Evolutionary conservation across 805 yeast species (phyloP), one percentile per base, ranked within the genome.

Genomic region (Yarrowia osloensis): DNA sequence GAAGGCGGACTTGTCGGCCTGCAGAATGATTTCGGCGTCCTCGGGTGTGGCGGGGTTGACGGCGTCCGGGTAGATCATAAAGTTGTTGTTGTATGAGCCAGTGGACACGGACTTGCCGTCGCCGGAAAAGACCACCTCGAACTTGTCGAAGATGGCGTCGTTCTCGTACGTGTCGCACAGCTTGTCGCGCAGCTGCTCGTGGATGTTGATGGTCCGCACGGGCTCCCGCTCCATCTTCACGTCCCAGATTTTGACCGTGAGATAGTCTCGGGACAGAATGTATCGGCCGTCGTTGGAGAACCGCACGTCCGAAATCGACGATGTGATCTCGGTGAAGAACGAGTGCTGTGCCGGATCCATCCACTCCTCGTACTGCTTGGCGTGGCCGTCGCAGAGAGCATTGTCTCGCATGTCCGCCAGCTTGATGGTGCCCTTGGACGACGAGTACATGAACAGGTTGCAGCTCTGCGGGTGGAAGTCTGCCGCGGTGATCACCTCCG

Each of bases 241-340:
- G 81, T 95, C 99, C 99, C 99, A 95, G 72, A 95, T 89, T 79
- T 95, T 95, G 37, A 94, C 97, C 12, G 97, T 91, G 90, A 95
- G 86, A 78, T 95, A 95, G 81, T 95, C 99, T 76, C 99, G 87
- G 47, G 96, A 86, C n/a, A 94, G 97, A 76, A 95, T 90, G 78
- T 95, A 92, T 73, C 95, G 85, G 50, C 99, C 99, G 77, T 94
- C 91, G 67, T 88, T 85, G 72, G 95, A 86, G 77, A 95, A 95
- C 77, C 92, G 90, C 67, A 93, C 96, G 80, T 95, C 99, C 33
- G 96, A 88, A 68, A 95, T 95, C 50, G 95, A 88, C 40, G 96
- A 88, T 1, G 98, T 95, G 77, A 95, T 95, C 78, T 95, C 99
- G 12, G 99, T 93, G 81, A 95, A 95, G 77, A 95, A 95, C 75